A percentile compares a stretch with the other conserved stretches of the same genome.
Evolutionary conservation across 305 asterid species (phyloP).

Genomic region (Solanum hybrid): DNA sequence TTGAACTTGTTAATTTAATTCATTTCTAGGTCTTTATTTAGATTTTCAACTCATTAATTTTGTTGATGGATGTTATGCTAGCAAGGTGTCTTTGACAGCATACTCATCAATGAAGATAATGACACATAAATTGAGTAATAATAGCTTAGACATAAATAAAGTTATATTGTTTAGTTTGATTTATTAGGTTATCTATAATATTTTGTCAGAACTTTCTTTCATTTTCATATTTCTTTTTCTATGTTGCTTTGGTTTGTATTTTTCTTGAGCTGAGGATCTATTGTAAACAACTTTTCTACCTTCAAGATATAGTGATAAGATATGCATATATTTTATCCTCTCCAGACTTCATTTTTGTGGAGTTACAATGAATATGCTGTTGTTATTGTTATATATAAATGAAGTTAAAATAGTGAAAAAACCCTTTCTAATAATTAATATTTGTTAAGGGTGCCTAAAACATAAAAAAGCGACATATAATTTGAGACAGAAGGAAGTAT

Average conservation of each 20-base stretch:
- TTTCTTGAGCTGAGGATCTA: background rate
- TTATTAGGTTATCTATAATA: background rate
- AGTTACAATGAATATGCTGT: too few relatives aligned
- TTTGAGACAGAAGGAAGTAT: background rate
- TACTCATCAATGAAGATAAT: background rate
- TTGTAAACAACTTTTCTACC: background rate
- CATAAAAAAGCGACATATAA: background rate
- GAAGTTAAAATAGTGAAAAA: background rate
- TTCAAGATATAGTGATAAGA: too few relatives aligned
- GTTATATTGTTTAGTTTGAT: background rate
- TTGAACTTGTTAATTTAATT: background rate
- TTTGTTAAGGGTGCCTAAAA: too few relatives aligned
- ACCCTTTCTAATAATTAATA: background rate
- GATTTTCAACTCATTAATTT: background rate
- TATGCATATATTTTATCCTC: too few relatives aligned
- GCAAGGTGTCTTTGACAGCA: background rate
- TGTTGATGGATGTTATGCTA: background rate
- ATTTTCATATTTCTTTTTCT: background rate
- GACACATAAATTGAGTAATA: background rate
- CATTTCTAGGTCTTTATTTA: background rate
- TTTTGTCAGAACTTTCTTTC: background rate
- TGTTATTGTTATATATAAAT: background rate
- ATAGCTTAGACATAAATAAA: background rate
- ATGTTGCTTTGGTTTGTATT: background rate
- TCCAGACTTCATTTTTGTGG: background rate